Conservation (phyloP, 805 yeast species). For the Metschnikowia amazonensis region DNA sequence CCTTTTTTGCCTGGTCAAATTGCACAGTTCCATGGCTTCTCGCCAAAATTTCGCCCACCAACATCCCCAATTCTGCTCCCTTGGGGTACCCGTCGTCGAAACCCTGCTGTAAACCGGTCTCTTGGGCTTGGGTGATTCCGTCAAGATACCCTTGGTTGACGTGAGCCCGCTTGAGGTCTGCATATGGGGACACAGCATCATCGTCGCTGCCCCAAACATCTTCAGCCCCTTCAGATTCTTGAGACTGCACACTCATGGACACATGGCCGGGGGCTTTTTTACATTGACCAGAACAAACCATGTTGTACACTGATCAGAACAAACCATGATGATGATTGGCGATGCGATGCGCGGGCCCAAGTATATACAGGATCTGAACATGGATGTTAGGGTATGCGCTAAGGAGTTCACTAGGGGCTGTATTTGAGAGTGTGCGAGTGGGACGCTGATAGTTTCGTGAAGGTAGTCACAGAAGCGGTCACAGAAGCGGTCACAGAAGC, state of each 20-base stretch:
- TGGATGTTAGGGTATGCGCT: no score
- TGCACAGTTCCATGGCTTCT: conserved; percentile 22
- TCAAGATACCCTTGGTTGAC: conserved; percentile 79
- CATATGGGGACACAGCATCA: conserved; percentile 19
- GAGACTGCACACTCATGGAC: neutral
- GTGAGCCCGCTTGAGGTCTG: conserved; percentile 53
- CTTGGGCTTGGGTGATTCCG: conserved; percentile 69
- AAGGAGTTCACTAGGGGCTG: no score
- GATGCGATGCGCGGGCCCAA: neutral
- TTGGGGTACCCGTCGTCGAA: conserved; percentile 75
- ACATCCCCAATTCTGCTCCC: conserved; percentile 68
- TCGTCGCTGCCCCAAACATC: conserved; percentile 37
- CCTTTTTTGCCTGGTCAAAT: conserved; percentile 42
- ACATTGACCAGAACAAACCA: conserved; percentile 5
- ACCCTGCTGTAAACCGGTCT: conserved; percentile 67
- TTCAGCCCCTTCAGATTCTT: conserved; percentile 10
- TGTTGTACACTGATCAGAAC: conserved; percentile 3
- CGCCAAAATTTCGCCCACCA: conserved; percentile 65
- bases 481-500: no score
- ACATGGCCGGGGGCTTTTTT: neutral
- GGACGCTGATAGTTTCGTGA: no score
- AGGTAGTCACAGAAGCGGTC: no score
- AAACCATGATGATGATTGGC: conserved; percentile 2
- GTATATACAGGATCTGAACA: neutral
- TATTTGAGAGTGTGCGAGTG: no score